Base-by-base conservation (phyloP, 2,329 filamentous ascomycete species). In the Fusarium sp. region DNA sequence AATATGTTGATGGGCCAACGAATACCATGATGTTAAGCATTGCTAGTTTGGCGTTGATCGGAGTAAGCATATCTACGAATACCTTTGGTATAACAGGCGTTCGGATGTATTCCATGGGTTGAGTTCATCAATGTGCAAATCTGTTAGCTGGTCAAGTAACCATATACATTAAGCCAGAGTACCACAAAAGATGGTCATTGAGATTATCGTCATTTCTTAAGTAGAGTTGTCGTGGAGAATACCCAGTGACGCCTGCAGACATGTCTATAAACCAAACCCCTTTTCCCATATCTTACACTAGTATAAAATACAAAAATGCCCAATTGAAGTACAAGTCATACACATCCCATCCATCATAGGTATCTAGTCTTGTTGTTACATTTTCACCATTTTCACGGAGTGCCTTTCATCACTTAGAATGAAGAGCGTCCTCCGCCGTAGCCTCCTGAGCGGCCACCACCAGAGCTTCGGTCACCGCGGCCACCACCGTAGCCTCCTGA, bases 1-100 rank as follows among this genome's bases (percentile, higher is more conserved):
- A 91, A 87, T 69, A 83, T 84, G 72, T 72, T 88, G 41, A 79
- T 82, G 78, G 78, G 66, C 8, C 74, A 75, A 44, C 73, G 77
- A 67, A 80, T 70, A 60, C 62, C 62, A 45, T 78, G 44, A 74
- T 56, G 29, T 48, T 41, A 23, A 21, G 33, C 37, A 25, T 46
- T 58, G 21, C 39, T 41, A 41, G 38, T 46, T 73, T 37, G 75
- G 75, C 72, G 76, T 76, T 76, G 45, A 48, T 56, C 49, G 58
- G 63, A 66, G 29, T 64, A 58, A 48, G 65, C 29, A 56, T 48
- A 49, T 55, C 37, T 48, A n/a, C 45, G 45, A 31, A 31, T 31
- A 31, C 29, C 27, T 51, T 63, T 48, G 42, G 39, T 35, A 41
- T 49, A 37, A 49, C 48, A 38, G 41, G 56, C 39, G 66, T 57